Percentiles rank a stretch among this genome's conserved stretches.
These are phyloP conservation scores for Pelargonium fulgidum DNA, from an alignment of 441 rosid species.

Conservation along the genomic window DNA sequence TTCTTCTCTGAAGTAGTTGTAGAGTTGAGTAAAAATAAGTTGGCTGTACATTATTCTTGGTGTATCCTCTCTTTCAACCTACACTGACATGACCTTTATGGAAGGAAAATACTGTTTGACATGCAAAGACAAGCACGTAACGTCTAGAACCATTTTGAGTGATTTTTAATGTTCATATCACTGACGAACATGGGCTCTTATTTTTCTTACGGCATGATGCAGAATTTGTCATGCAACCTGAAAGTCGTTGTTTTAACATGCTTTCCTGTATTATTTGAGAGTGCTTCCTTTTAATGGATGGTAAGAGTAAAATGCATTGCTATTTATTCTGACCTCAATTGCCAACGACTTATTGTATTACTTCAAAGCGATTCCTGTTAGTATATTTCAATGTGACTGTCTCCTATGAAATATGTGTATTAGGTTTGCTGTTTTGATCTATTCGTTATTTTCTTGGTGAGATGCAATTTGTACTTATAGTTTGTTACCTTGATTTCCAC, in stretches of 20 bases:
- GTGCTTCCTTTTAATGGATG: background rate
- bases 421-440: too few relatives aligned
- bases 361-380: too few relatives aligned
- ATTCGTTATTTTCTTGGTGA: background rate
- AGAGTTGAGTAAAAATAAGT: background rate
- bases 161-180: background rate
- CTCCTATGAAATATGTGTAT: too few relatives aligned
- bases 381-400: too few relatives aligned
- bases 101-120: too few relatives aligned
- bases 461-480: constrained; percentile 12
- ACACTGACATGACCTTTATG: too few relatives aligned
- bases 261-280: background rate
- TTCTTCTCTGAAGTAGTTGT: background rate
- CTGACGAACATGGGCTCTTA: background rate
- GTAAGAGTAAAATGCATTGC: too few relatives aligned
- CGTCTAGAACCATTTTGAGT: background rate
- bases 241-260: background rate
- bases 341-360: too few relatives aligned
- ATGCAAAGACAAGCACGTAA: too few relatives aligned
- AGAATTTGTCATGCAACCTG: background rate
- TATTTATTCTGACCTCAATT: too few relatives aligned
- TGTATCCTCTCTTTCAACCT: too few relatives aligned
- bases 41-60: too few relatives aligned
- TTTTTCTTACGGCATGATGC: background rate
- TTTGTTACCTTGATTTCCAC: constrained; percentile 14